These are phyloP conservation scores for Alternaria brassicicola DNA, from an alignment of 2,329 filamentous ascomycete species.

Conservation along the genomic window DNA sequence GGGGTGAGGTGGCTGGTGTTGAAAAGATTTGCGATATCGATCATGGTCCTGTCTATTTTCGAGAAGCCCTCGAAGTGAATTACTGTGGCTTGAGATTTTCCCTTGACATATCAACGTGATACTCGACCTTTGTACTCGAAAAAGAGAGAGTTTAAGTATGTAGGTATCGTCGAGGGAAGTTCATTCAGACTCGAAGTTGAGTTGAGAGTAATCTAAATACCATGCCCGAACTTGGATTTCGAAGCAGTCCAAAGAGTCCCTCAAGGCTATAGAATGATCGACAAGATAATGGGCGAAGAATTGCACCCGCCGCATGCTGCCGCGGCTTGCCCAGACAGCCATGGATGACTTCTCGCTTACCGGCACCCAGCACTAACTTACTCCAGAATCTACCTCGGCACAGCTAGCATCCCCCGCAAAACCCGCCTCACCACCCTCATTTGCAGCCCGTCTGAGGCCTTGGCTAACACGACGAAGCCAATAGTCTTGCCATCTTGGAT, in stretches of 20 bases:
- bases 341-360: not conserved
- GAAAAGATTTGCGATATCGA: not conserved
- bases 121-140: not conserved
- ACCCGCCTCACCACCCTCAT: not conserved
- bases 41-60: not conserved
- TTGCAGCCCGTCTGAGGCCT: not conserved
- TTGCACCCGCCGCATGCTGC: not conserved
- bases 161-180: not conserved
- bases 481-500: not conserved
- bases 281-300: not conserved
- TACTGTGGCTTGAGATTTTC: not conserved
- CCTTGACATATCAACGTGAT: not conserved
- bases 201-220: not conserved
- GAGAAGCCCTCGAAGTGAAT: not conserved
- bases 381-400: constrained; percentile 1
- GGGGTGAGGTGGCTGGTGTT: not conserved
- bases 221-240: not conserved
- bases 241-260: not conserved
- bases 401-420: not conserved
- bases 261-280: not conserved
- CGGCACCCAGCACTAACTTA: no score
- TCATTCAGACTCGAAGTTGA: not conserved
- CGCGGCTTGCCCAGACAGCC: not conserved
- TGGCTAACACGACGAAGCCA: not conserved
- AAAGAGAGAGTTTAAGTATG: not conserved